Evolutionary conservation across 176 grass and related monocot species (phyloP).

Genomic region (Cenchrus purpureus): DNA sequence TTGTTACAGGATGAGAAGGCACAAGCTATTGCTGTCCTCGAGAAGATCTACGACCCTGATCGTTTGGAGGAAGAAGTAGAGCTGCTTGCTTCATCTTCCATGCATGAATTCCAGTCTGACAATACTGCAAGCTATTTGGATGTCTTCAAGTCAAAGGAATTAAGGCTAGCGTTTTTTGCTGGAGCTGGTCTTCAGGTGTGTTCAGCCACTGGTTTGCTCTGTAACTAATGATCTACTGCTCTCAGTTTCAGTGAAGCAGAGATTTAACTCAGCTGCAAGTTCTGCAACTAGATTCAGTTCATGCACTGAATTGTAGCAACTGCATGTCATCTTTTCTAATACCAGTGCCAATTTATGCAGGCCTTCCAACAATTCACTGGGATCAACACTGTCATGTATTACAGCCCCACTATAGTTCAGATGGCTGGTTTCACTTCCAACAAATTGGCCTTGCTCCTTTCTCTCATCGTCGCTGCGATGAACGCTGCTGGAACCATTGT

Average conservation of each 20-base stretch:
- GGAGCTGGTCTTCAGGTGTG: slow-evolving; percentile 97
- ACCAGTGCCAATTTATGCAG: slow-evolving; percentile 39
- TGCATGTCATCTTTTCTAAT: not conserved
- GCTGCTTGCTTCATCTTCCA: slow-evolving; percentile 67
- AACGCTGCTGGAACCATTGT: slow-evolving; percentile 80
- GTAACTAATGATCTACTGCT: not conserved
- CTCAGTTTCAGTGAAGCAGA: not conserved
- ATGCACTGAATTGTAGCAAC: not conserved
- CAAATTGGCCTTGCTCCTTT: slow-evolving; percentile 79
- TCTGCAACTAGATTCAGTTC: not conserved
- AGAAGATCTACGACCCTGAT: slow-evolving; percentile 77
- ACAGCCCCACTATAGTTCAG: slow-evolving; percentile 90
- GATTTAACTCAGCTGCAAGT: not conserved
- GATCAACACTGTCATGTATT: slow-evolving; percentile 99
- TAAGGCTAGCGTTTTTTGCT: slow-evolving; percentile 85
- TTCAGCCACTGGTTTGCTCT: not conserved
- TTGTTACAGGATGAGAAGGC: slow-evolving; percentile 75
- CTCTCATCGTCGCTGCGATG: slow-evolving; percentile 68
- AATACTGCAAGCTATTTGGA: slow-evolving; percentile 65
- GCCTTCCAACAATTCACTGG: slow-evolving; percentile 98
- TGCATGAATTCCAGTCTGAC: slow-evolving; percentile 67
- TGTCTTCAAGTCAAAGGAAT: slow-evolving; percentile 84
- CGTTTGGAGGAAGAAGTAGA: slow-evolving; percentile 85
- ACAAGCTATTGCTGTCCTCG: slow-evolving; percentile 72
- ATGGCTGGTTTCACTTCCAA: slow-evolving; percentile 96